Evolutionary conservation across 2,329 filamentous ascomycete genomes (phyloP).

Genomic region (Cladorrhinum sp.): DNA sequence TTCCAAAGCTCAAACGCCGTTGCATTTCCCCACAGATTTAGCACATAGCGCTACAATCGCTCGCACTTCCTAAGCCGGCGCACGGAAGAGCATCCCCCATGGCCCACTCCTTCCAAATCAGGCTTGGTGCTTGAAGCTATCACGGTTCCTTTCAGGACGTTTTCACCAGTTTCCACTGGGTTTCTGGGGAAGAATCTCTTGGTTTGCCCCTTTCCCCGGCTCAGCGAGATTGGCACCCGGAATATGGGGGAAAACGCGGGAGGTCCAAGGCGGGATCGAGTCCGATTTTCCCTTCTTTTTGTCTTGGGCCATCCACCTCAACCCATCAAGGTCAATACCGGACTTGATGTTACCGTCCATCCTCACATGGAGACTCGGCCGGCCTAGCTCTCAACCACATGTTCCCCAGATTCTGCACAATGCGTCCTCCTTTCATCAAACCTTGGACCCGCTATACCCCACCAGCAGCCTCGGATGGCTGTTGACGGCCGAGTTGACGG

Average conservation of each 20-base stretch:
- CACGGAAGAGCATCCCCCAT: constrained; percentile 21
- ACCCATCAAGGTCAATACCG: background rate
- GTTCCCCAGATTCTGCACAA: background rate
- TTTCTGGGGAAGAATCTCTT: background rate
- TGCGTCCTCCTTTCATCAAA: background rate
- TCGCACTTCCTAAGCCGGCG: constrained; percentile 15
- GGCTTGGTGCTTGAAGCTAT: constrained; percentile 9
- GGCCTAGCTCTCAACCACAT: background rate
- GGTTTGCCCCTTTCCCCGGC: constrained; percentile 9
- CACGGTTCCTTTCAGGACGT: constrained; percentile 11
- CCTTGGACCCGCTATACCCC: background rate
- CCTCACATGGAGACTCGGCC: background rate
- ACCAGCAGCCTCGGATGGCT: background rate
- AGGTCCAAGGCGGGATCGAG: constrained; percentile 19
- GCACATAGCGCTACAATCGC: background rate
- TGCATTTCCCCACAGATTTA: constrained; percentile 22
- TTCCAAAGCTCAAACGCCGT: constrained; percentile 16
- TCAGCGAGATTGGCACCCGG: constrained; percentile 13
- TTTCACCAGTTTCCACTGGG: background rate
- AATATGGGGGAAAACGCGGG: background rate
- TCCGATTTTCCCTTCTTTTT: constrained; percentile 16
- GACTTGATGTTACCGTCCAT: constrained; percentile 16
- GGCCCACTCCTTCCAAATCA: constrained; percentile 9
- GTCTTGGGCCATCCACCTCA: background rate
- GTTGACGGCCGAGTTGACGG: background rate